Conservation (phyloP, 805 yeast genomes). For the Saturnispora dispora region DNA sequence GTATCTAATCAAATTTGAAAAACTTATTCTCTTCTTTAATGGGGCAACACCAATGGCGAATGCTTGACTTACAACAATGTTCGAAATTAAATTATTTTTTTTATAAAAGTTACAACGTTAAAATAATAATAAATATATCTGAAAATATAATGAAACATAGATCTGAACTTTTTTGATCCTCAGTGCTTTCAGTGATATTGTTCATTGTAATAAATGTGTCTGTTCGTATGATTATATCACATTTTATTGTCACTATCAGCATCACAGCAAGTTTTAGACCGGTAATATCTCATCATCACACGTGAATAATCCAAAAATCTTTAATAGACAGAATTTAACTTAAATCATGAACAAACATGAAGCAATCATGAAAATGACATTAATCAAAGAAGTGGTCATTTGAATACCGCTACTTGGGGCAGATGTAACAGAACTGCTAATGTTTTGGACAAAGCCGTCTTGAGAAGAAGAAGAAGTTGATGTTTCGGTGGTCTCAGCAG, state of each 20-base stretch:
- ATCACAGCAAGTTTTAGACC: background rate
- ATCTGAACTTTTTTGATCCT: background rate
- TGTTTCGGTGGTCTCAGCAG: background rate
- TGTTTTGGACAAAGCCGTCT: slow-evolving; percentile 5
- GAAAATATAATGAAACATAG: background rate
- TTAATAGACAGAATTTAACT: background rate
- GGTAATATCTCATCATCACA: background rate
- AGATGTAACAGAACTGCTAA: background rate
- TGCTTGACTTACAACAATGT: background rate
- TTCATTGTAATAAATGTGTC: background rate
- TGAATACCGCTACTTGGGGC: background rate
- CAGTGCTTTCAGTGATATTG: background rate
- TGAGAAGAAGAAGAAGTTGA: background rate
- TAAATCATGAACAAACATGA: slow-evolving; percentile 5
- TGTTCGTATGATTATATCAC: too few relatives aligned
- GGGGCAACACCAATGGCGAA: background rate
- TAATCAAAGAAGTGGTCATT: background rate
- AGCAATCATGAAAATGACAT: background rate
- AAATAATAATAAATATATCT: background rate
- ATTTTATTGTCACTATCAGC: background rate
- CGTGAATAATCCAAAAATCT: background rate
- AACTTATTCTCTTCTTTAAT: too few relatives aligned
- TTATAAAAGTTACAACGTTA: background rate
- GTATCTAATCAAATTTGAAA: too few relatives aligned
- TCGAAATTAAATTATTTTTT: background rate